These are phyloP conservation scores for Cynara cardunculus DNA, from an alignment of 129 eudicot genomes.

Conservation along the genomic window DNA sequence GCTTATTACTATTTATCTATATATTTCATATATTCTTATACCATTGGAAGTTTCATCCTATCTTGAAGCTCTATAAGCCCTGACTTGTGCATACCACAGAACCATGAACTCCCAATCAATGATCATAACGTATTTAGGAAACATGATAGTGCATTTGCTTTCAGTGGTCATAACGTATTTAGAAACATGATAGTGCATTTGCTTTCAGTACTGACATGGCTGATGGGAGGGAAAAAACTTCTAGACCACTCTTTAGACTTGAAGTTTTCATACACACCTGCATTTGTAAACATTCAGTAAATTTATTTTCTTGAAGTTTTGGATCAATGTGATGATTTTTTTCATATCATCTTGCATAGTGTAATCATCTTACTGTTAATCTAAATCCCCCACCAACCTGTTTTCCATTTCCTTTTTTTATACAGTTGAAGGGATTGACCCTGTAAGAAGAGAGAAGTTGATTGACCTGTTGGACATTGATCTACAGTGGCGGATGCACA, in stretches of 20 bases:
- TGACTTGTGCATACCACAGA: not conserved
- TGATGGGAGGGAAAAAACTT: not conserved
- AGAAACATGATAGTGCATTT: not conserved
- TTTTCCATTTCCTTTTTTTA: not conserved
- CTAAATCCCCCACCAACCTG: not conserved
- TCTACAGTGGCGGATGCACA: conserved; percentile 96
- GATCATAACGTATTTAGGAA: not conserved
- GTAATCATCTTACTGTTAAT: conserved; percentile 7
- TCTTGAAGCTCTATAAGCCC: not conserved
- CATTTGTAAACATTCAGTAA: not conserved
- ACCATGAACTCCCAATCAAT: not conserved
- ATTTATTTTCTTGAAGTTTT: not conserved
- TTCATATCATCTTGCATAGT: not conserved
- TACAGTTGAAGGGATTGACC: conserved; percentile 90
- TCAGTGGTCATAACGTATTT: not conserved
- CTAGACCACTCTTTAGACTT: not conserved
- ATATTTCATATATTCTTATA: not conserved
- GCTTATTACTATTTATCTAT: conserved; percentile 5
- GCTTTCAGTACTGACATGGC: not conserved
- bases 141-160: not conserved
- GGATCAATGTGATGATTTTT: not conserved
- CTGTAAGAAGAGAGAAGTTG: conserved; percentile 81
- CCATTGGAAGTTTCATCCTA: not conserved
- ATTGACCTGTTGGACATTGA: conserved; percentile 89
- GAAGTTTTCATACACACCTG: not conserved